Base-by-base conservation (phyloP, 176 grass and related monocot species). In the Avena insularis region DNA sequence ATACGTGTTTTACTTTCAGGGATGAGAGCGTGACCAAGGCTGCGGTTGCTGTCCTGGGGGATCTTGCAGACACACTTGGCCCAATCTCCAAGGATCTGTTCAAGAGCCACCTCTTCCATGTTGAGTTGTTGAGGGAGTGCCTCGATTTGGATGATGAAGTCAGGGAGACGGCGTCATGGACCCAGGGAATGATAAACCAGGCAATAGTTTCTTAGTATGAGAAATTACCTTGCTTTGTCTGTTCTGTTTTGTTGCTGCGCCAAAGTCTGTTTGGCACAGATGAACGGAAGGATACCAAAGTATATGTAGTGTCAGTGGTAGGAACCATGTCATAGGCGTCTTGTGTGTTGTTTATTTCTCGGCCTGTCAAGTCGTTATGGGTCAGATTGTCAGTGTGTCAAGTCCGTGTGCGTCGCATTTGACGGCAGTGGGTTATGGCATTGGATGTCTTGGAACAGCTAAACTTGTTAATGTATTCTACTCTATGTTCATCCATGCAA, bases 11-110 rank as follows among this genome's bases (percentile, higher is more conserved):
- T 43, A 43, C 16, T 79, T 80, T 47, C 53, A 97, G 95, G 86
- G 92, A 97, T 83, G 95, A 97, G 31, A 90, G 81, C 20, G 95
- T 95, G 83, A 93, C 95, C 55, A 97, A 95, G 85, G 91, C 93
- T 53, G 91, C 95, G 14, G 91, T 95, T 77, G 95, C 95, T 67
- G 93, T 90, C 48, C 76, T 97, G 29, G 95, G 95, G 14, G 93
- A 97, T 90, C 91, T 97, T 36, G 91, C 87, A 0, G 95, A 97
- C 77, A 88, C 89, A 8, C 89, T 97, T 59, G 95, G 91, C 56
- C 60, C 87, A 1, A 77, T 66, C 58, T 91, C 91, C 8, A 97
- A 93, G 75, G 84, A 86, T n/a, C 70, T 97, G 70, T 88, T 97
- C 64, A 83, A 77, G 48, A 87, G 72, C 35, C 80, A 87, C 79